phyloP scores from a whole-genome alignment of 306 rosid species.

The Carpinus viminea region DNA sequence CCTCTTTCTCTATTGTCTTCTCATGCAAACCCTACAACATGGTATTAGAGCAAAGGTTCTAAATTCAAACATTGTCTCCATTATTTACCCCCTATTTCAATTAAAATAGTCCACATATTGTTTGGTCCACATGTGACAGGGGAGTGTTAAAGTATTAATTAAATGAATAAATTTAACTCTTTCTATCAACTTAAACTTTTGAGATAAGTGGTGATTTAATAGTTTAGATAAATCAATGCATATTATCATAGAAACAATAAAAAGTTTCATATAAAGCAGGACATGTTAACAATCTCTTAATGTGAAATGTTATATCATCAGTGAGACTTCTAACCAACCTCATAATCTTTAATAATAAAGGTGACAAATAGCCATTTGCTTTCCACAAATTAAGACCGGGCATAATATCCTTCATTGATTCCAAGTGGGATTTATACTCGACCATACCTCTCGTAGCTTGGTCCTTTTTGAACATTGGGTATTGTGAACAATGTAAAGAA shows the following conservation, averaged over 20 bases:
- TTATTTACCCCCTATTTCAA: too few relatives aligned
- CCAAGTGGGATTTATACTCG: conserved; percentile 37
- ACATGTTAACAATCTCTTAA: not conserved
- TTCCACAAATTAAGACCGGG: conserved; percentile 50
- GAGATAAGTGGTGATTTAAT: too few relatives aligned
- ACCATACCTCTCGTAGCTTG: conserved; percentile 27
- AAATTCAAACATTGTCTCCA: too few relatives aligned
- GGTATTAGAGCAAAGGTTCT: too few relatives aligned
- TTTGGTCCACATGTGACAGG: too few relatives aligned
- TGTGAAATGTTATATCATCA: conserved; percentile 2
- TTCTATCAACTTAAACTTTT: too few relatives aligned
- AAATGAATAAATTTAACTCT: too few relatives aligned
- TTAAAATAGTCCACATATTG: too few relatives aligned
- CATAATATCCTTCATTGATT: conserved; percentile 33
- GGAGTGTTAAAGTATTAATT: too few relatives aligned
- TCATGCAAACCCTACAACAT: too few relatives aligned
- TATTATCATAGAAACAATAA: not conserved
- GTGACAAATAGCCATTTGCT: conserved; percentile 54
- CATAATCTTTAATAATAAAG: conserved; percentile 60
- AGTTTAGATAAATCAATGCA: not conserved
- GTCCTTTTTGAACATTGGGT: conserved; percentile 23
- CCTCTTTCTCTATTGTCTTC: too few relatives aligned
- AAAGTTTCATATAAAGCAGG: not conserved
- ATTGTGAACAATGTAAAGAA: conserved; percentile 31
- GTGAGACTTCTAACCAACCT: conserved; percentile 52